Evolutionary conservation across 495 filamentous ascomycete species (phyloP).

Genomic region (Thozetella sp.): DNA sequence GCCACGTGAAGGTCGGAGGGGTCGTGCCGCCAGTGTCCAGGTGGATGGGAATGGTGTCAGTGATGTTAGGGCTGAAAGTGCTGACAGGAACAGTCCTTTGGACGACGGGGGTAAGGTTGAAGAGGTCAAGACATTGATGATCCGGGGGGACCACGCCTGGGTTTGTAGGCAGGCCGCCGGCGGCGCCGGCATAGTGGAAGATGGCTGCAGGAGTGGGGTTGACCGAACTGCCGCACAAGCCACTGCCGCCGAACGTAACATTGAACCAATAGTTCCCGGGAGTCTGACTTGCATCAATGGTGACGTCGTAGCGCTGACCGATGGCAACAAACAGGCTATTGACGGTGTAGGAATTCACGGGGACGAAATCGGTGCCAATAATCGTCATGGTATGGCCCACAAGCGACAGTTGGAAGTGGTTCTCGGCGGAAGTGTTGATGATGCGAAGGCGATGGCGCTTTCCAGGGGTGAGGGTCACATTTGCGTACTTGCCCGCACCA

Average conservation of each 20-base stretch:
- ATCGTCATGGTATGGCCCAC: constrained; percentile 49
- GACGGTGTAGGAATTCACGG: constrained; percentile 47
- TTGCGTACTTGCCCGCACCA: constrained; percentile 32
- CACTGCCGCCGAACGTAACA: constrained; percentile 32
- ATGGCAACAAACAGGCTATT: constrained; percentile 57
- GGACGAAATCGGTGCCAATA: constrained; percentile 51
- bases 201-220: constrained; percentile 34
- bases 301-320: constrained; percentile 72
- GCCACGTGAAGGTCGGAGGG: constrained; percentile 35
- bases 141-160: constrained; percentile 22
- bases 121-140: constrained; percentile 27
- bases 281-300: constrained; percentile 60
- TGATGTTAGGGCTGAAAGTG: constrained; percentile 18
- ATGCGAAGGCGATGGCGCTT: constrained; percentile 58
- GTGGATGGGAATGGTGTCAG: constrained; percentile 28
- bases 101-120: constrained; percentile 30
- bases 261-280: constrained; percentile 64
- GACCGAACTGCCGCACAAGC: constrained; percentile 26
- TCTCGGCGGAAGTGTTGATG: constrained; percentile 57
- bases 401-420: constrained; percentile 41
- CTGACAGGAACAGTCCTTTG: constrained; percentile 20
- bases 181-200: constrained; percentile 33
- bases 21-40: constrained; percentile 14
- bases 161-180: constrained; percentile 25
- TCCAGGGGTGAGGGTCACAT: constrained; percentile 41